Percentiles rank a stretch among this genome's conserved stretches.
These are phyloP conservation scores for Chloranthus sessilifolius DNA, from an alignment of 164 flowering plant species.

Conservation along the genomic window DNA sequence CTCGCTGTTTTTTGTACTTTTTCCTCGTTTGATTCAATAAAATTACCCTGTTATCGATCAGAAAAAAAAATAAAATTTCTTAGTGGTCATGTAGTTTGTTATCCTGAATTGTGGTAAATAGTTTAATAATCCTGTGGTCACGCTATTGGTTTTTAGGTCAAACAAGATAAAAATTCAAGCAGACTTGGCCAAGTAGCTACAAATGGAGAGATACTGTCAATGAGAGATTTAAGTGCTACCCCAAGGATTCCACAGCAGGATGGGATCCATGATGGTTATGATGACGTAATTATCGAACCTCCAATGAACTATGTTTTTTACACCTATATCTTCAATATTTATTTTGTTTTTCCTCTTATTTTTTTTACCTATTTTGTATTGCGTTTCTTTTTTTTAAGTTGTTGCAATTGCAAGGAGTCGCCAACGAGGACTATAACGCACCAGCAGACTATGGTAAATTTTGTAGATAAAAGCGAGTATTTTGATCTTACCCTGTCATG, in stretches of 20 bases:
- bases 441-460: conserved; percentile 71
- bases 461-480: background rate
- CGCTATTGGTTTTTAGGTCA: conserved; percentile 22
- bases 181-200: conserved; percentile 7
- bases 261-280: conserved; percentile 79
- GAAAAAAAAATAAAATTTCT: no score
- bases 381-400: conserved; percentile 34
- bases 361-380: conserved; percentile 1
- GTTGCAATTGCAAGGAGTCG: conserved; percentile 79
- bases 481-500: no score
- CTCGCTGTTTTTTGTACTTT: no score
- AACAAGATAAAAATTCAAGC: conserved; percentile 15
- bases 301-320: conserved; percentile 32
- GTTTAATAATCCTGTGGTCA: conserved; percentile 2
- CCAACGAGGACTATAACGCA: conserved; percentile 88
- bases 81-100: no score
- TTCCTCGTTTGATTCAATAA: no score
- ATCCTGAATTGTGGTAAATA: no score
- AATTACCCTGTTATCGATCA: no score
- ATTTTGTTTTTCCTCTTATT: background rate
- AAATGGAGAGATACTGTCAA: conserved; percentile 13
- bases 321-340: background rate
- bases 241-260: conserved; percentile 68
- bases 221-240: conserved; percentile 14
- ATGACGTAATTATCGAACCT: conserved; percentile 64